Evolutionary conservation across 2,329 filamentous ascomycete genomes (phyloP).

Genomic region (Fusarium sp.): DNA sequence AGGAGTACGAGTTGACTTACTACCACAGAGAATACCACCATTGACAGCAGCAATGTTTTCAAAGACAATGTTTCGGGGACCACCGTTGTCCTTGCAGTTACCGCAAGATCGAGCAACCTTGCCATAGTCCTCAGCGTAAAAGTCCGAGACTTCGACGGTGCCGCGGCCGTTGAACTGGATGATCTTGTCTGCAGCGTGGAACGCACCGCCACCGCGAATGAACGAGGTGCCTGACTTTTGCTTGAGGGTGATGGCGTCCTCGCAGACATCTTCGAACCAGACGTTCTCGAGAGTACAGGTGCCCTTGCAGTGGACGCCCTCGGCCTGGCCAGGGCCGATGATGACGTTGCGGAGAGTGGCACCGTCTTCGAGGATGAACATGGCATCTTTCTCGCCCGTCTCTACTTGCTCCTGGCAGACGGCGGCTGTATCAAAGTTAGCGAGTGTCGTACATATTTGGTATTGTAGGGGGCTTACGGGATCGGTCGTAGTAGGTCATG

Average conservation of each 20-base stretch:
- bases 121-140: conserved; percentile 53
- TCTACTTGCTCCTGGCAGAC: conserved; percentile 46
- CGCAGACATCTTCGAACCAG: conserved; percentile 55
- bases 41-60: conserved; percentile 36
- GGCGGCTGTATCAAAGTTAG: conserved; percentile 27
- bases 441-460: no score
- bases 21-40: conserved; percentile 39
- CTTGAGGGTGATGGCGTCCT: conserved; percentile 53
- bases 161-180: conserved; percentile 58
- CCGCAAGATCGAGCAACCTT: conserved; percentile 63
- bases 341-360: conserved; percentile 65
- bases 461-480: conserved; percentile 18
- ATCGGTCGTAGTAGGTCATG: conserved; percentile 40
- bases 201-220: conserved; percentile 57
- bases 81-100: conserved; percentile 38
- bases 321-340: conserved; percentile 61
- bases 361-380: conserved; percentile 63
- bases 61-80: conserved; percentile 34
- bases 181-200: conserved; percentile 55
- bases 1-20: conserved; percentile 5
- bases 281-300: conserved; percentile 56
- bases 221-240: conserved; percentile 53
- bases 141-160: conserved; percentile 49
- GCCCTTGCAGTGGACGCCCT: conserved; percentile 63
- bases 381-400: conserved; percentile 50